phyloP scores from a whole-genome alignment of 257 asterid genomes.

The Solanum chaucha region DNA sequence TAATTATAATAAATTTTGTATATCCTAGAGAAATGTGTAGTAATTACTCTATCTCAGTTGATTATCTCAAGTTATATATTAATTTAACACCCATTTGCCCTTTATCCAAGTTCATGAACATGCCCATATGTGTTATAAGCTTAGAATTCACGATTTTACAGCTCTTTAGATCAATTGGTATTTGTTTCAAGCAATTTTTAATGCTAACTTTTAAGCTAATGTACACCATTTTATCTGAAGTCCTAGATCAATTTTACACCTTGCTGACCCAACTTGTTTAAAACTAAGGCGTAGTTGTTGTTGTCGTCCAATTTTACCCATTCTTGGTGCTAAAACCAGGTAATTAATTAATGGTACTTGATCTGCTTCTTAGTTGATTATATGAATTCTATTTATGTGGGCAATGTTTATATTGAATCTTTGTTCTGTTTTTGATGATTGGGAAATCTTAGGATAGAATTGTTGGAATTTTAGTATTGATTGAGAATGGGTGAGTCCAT shows the following conservation, averaged over 20 bases:
- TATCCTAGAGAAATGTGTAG: not conserved
- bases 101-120: not conserved
- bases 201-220: not conserved
- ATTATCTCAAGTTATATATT: not conserved
- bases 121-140: conserved; percentile 1
- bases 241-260: not conserved
- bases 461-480: not conserved
- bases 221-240: not conserved
- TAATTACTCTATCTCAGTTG: not conserved
- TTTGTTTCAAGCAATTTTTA: conserved; percentile 15
- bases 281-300: not conserved
- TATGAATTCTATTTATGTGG: not conserved
- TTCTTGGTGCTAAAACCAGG: not conserved
- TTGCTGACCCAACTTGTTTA: not conserved
- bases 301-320: too few species aligned
- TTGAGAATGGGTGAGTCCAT: conserved; percentile 25
- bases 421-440: not conserved
- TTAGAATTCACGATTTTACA: conserved; percentile 16
- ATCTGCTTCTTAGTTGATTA: not conserved
- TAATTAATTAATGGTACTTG: not conserved
- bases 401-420: not conserved
- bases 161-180: conserved; percentile 13
- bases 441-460: not conserved
- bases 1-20: not conserved
- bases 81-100: conserved; percentile 1